These are phyloP conservation scores for Pichia occidentalis DNA, from an alignment of 805 yeast species.

Conservation along the genomic window DNA sequence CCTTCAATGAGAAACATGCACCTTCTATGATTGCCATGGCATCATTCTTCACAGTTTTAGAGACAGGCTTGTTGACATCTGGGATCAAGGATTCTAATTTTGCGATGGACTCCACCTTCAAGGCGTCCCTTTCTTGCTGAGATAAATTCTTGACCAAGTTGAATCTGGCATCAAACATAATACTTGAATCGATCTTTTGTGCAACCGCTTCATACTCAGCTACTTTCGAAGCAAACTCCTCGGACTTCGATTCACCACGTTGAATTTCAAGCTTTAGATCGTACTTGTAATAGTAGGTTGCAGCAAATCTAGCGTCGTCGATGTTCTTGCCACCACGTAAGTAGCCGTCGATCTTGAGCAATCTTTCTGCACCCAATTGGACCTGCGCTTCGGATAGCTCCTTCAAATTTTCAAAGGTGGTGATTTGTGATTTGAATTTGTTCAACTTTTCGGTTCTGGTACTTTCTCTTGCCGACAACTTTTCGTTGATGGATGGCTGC, in stretches of 20 bases:
- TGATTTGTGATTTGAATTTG: slow-evolving; percentile 29
- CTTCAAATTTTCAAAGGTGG: slow-evolving; percentile 20
- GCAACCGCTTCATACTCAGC: slow-evolving; percentile 34
- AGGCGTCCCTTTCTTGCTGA: slow-evolving; percentile 27
- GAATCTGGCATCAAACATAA: slow-evolving; percentile 42
- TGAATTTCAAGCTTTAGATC: slow-evolving; percentile 36
- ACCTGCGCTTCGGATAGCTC: slow-evolving; percentile 26
- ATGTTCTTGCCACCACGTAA: slow-evolving; percentile 52
- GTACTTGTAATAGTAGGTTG: slow-evolving; percentile 45
- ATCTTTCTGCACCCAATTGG: slow-evolving; percentile 42
- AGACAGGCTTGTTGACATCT: slow-evolving; percentile 23
- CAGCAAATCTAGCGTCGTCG: slow-evolving; percentile 52
- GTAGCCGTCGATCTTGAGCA: slow-evolving; percentile 46
- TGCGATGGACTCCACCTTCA: slow-evolving; percentile 18
- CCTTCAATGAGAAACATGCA: slow-evolving; percentile 31
- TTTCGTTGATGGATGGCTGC: slow-evolving; percentile 43
- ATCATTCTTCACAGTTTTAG: slow-evolving; percentile 34
- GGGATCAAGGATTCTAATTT: slow-evolving; percentile 18
- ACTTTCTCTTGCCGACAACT: slow-evolving; percentile 34
- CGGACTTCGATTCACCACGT: slow-evolving; percentile 31
- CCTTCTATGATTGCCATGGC: slow-evolving; percentile 40
- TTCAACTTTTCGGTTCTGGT: slow-evolving; percentile 30
- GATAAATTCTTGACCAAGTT: slow-evolving; percentile 36
- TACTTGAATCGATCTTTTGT: slow-evolving; percentile 35
- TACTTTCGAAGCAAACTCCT: slow-evolving; percentile 21